These are phyloP conservation scores for Colletotrichum sp. DNA, from an alignment of 2,329 filamentous ascomycete genomes.

Conservation along the genomic window DNA sequence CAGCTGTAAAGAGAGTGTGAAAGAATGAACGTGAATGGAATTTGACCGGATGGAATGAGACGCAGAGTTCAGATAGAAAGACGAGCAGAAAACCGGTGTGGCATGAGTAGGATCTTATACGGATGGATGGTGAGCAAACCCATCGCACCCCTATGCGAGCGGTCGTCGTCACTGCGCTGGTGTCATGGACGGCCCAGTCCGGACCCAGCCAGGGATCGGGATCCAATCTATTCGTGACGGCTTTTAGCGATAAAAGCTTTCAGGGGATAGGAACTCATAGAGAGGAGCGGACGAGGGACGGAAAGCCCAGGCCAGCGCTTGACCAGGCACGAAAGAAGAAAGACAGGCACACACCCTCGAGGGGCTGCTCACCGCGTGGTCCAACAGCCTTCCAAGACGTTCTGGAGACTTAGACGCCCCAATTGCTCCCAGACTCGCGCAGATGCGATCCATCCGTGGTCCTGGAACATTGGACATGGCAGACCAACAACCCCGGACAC, in stretches of 20 bases:
- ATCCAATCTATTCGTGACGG: slow-evolving; percentile 17
- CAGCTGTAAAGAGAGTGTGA: slow-evolving; percentile 20
- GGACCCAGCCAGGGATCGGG: not conserved
- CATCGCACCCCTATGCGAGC: not conserved
- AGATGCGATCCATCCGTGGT: slow-evolving; percentile 5
- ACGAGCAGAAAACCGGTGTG: not conserved
- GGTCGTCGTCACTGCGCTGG: not conserved
- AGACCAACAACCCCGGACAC: not conserved
- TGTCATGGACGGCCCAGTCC: slow-evolving; percentile 12
- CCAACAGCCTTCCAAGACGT: not conserved
- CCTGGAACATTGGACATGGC: slow-evolving; percentile 1
- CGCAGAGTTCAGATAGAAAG: slow-evolving; percentile 6
- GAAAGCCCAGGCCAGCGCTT: not conserved
- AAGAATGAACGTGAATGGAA: slow-evolving; percentile 21
- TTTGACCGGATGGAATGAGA: slow-evolving; percentile 13
- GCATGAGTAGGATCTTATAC: slow-evolving; percentile 17
- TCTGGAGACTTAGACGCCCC: not conserved
- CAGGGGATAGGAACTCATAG: not conserved
- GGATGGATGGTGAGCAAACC: not conserved
- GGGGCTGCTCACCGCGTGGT: not conserved
- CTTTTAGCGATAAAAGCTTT: slow-evolving; percentile 11
- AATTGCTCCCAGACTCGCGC: not conserved
- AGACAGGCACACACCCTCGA: not conserved
- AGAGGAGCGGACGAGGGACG: not conserved
- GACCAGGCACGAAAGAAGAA: not conserved